Evolutionary conservation across 345 rosid genomes (phyloP), one percentile per base, ranked within the genome.

Genomic region (Gossypium herbaceum): DNA sequence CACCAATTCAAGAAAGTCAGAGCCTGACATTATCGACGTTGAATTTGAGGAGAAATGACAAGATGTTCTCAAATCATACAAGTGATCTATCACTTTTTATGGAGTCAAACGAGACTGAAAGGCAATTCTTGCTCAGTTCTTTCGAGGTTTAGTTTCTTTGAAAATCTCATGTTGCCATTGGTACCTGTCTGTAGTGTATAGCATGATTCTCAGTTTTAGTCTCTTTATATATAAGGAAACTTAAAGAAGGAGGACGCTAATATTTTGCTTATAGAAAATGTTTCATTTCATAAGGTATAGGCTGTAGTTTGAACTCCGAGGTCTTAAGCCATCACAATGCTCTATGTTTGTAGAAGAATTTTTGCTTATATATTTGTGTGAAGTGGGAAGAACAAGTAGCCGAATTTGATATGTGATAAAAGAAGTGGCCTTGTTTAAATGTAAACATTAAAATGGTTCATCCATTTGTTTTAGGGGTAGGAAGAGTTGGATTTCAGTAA

Each of bases 1-100:
- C 39, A 76, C 60, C 12, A 45, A 10, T 47, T 62, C 85, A 44
- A 72, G 82, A 24, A 89, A 85, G 79, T 78, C 97, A 0, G 87
- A 87, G 66, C 84, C 84, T 19, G 87, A 89, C 39, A 85, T 94
- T 52, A 94, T 94, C 7, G 97, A 94, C 63, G 93, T 94, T 10
- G 98, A 94, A 34, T 90, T 92, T 65, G 98, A 94, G 84, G 97
- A 94, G 84, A 94, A 85, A 77, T 90, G 84, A 94, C 9, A 3
- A 45, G 44, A 62, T 61, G 61, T 11, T 62, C 12, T 62, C 60
- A 24, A 9, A 48, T 16, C 8, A 20, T 55, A 41, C 54, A 20
- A 72, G 75, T 43, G 39, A 22, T 41, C 25, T 10, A 51, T n/a
- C 25, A 20, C 73, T 9, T 70, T 29, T 27, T 27, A 19, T 17